These are phyloP conservation scores for Exophiala bonariae DNA, from an alignment of 2,329 filamentous ascomycete genomes.

Conservation along the genomic window DNA sequence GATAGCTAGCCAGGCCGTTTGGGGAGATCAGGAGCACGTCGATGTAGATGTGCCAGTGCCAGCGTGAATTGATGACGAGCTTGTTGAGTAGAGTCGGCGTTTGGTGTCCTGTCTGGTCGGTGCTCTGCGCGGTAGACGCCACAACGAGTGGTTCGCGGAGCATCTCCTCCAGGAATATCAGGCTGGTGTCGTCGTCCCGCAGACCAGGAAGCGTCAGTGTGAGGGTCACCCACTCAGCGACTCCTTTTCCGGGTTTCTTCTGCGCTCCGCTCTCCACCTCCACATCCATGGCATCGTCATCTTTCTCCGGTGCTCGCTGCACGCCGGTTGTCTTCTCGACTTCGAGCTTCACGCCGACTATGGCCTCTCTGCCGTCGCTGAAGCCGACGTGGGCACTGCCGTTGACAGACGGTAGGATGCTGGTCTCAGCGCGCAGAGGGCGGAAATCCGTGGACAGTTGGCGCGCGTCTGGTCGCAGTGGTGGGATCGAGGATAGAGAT, in stretches of 20 bases:
- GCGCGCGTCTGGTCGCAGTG: constrained; percentile 87
- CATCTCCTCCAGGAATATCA: constrained; percentile 85
- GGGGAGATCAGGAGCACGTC: constrained; percentile 75
- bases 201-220: constrained; percentile 88
- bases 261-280: constrained; percentile 28
- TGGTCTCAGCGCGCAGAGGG: constrained; percentile 83
- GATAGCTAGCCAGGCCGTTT: constrained; percentile 67
- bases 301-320: constrained; percentile 22
- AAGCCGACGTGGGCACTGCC: constrained; percentile 93
- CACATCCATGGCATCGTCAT: constrained; percentile 10
- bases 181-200: constrained; percentile 86
- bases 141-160: constrained; percentile 81
- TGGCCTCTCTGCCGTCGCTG: constrained; percentile 90
- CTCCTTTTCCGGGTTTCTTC: constrained; percentile 37
- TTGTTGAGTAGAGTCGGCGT: constrained; percentile 54
- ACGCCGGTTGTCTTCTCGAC: constrained; percentile 67
- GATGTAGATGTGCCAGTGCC: constrained; percentile 95
- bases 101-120: neutral
- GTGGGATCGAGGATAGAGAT: constrained; percentile 76
- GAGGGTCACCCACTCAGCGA: constrained; percentile 82
- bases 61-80: constrained; percentile 83
- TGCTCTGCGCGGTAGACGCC: constrained; percentile 33
- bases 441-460: constrained; percentile 77
- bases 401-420: constrained; percentile 84
- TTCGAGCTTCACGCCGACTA: constrained; percentile 94